Evolutionary conservation across 257 asterid species (phyloP), one percentile per base, ranked within the genome.

Genomic region (Penstemon davidsonii): DNA sequence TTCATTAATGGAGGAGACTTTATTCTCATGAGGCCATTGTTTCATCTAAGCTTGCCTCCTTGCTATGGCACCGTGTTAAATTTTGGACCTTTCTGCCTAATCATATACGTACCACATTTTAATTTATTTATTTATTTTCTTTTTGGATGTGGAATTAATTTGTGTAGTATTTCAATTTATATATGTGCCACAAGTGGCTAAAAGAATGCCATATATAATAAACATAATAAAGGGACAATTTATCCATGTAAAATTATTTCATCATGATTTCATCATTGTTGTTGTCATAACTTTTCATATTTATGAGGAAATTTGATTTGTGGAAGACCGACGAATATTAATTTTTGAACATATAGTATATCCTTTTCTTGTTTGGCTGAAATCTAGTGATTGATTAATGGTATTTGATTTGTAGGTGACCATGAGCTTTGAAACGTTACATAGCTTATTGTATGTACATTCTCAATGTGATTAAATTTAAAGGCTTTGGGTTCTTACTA

Each of bases 11-110:
- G 33, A 25, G 33, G 1, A 25, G 33, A 25, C 33, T 25, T 25
- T 25, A 25, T 25, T 25, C 33, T 65, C 15, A 6, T 68, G 72
- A 66, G 86, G 75, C 62, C 33, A 8, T 7, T 39, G 65, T 75
- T 76, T 60, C 61, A 67, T 69, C 74, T 61, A 43, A 64, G 44
- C 60, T 81, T 81, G 63, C 86, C 85, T 69, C 19, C 8, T 6
- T 8, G n/a, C 25, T 12, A 71, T 76, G 86, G 83, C 83, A 79
- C 44, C 60, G 13, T 18, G 57, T 25, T 25, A 25, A 25, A 25
- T 25, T 2, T 68, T 72, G 81, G 78, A 72, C 7, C 66, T 69
- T 19, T 81, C 58, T 47, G 7, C 41, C 46, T 43, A 51, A 45
- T 42, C 44, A 55, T 9, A 38, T 44, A 13, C 42, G 2, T n/a